Evolutionary conservation across 148 eudicot species (phyloP).

Genomic region (Camellia sinensis): DNA sequence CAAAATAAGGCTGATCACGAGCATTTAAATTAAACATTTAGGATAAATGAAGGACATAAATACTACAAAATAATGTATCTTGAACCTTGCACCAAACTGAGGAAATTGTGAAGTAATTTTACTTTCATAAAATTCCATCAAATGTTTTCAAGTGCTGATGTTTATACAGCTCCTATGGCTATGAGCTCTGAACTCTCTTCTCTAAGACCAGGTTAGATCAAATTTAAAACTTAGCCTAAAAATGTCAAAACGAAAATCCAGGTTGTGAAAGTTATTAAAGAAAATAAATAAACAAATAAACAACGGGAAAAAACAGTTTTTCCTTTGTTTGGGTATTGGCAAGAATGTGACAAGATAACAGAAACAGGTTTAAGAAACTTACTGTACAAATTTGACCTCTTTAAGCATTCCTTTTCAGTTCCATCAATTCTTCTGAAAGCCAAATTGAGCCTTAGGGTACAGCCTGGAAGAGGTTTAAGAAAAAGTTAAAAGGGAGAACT

Average conservation of each 20-base stretch:
- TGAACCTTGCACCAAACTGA: neutral
- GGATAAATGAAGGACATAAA: neutral
- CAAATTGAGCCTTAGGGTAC: constrained; percentile 6
- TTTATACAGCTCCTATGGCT: neutral
- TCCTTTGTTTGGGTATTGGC: neutral
- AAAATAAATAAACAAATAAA: neutral
- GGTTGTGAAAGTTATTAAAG: neutral
- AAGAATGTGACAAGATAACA: neutral
- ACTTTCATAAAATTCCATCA: neutral
- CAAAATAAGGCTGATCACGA: neutral
- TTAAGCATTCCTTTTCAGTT: neutral
- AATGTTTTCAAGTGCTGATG: neutral
- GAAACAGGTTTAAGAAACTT: neutral
- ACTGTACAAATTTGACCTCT: neutral
- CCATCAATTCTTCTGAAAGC: neutral
- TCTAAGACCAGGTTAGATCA: neutral
- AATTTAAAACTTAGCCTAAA: neutral
- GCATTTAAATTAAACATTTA: neutral
- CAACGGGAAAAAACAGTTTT: neutral
- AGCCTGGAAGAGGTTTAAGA: constrained; percentile 15
- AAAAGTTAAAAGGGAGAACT: too few species aligned
- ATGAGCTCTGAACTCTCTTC: constrained; percentile 2
- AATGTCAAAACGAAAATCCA: neutral
- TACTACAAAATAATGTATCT: neutral
- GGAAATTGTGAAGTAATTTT: neutral